Evolutionary conservation across 345 rosid genomes (phyloP).

Genomic region (Hevea brasiliensis): DNA sequence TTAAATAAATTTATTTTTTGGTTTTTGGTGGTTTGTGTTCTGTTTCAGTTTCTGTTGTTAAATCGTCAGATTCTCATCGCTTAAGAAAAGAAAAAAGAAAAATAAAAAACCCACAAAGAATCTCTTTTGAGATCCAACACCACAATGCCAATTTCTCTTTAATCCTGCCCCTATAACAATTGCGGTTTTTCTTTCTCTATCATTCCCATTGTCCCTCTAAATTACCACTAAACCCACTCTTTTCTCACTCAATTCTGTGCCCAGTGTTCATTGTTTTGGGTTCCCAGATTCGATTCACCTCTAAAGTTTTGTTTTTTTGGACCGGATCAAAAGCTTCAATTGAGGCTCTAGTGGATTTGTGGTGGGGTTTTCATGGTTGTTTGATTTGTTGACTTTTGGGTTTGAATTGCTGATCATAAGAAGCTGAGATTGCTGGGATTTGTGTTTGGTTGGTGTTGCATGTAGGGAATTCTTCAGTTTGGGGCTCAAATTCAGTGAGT

Average conservation of each 20-base stretch:
- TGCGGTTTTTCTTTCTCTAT: slow-evolving; percentile 31
- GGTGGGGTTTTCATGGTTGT: slow-evolving; percentile 15
- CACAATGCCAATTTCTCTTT: slow-evolving; percentile 33
- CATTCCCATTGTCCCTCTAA: not conserved
- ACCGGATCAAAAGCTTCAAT: slow-evolving; percentile 40
- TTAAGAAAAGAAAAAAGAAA: slow-evolving; percentile 18
- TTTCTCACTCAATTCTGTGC: slow-evolving; percentile 23
- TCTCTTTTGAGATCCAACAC: slow-evolving; percentile 44
- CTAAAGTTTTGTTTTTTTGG: slow-evolving; percentile 19
- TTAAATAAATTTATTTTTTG: not conserved
- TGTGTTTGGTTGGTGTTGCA: slow-evolving; percentile 27
- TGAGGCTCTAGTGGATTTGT: slow-evolving; percentile 18
- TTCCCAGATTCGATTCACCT: slow-evolving; percentile 28
- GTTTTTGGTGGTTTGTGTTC: slow-evolving; percentile 3
- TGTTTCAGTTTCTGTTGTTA: slow-evolving; percentile 11
- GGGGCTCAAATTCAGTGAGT: slow-evolving; percentile 26
- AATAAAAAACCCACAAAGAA: not conserved
- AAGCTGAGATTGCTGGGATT: slow-evolving; percentile 26
- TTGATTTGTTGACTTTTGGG: slow-evolving; percentile 47
- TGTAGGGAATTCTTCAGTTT: slow-evolving; percentile 31
- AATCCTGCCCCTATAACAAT: slow-evolving; percentile 22
- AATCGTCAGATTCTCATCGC: slow-evolving; percentile 47
- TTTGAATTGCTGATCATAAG: slow-evolving; percentile 28
- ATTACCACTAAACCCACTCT: slow-evolving; percentile 13
- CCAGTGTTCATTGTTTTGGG: slow-evolving; percentile 15